Evolutionary conservation across 495 filamentous ascomycete species (phyloP).

Genomic region (Aspergillus taichungensis): DNA sequence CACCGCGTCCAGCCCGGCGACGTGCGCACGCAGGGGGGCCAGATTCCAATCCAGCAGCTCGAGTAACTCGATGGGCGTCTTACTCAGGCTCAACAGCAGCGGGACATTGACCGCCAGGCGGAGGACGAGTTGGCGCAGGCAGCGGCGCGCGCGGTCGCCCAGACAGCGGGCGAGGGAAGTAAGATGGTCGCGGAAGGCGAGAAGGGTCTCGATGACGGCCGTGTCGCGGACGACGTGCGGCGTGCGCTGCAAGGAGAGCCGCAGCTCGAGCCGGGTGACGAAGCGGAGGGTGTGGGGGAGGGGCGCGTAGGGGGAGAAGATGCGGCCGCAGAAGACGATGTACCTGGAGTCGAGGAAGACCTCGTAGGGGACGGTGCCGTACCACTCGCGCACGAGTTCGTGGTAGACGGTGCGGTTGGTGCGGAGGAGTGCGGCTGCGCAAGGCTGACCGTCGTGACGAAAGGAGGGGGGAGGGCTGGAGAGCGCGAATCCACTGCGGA

Average conservation of each 20-base stretch:
- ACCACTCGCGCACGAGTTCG: constrained; percentile 3
- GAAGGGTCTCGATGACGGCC: not conserved
- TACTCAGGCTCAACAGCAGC: constrained; percentile 6
- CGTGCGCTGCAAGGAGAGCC: constrained; percentile 1
- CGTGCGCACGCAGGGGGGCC: not conserved
- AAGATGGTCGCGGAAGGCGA: constrained; percentile 3
- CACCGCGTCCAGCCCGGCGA: not conserved
- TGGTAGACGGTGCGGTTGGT: constrained; percentile 3
- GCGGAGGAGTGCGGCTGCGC: constrained; percentile 4
- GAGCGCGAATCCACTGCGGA: constrained; percentile 1
- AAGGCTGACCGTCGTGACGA: not conserved
- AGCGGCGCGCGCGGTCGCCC: not conserved
- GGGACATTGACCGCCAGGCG: constrained; percentile 3
- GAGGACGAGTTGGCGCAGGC: not conserved
- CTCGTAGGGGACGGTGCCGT: constrained; percentile 4
- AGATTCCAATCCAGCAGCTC: constrained; percentile 3
- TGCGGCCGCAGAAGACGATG: constrained; percentile 6
- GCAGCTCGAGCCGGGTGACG: constrained; percentile 1
- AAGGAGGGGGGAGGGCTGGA: not conserved
- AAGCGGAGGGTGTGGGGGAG: not conserved
- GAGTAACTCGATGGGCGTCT: constrained; percentile 4
- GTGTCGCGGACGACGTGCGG: constrained; percentile 1
- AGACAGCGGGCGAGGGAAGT: not conserved
- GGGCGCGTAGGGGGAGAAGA: constrained; percentile 2
- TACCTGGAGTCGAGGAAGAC: constrained; percentile 4